These are phyloP conservation scores for Chlamydomonas sp. DNA, from an alignment of 139 green algal genomes.

Conservation along the genomic window DNA sequence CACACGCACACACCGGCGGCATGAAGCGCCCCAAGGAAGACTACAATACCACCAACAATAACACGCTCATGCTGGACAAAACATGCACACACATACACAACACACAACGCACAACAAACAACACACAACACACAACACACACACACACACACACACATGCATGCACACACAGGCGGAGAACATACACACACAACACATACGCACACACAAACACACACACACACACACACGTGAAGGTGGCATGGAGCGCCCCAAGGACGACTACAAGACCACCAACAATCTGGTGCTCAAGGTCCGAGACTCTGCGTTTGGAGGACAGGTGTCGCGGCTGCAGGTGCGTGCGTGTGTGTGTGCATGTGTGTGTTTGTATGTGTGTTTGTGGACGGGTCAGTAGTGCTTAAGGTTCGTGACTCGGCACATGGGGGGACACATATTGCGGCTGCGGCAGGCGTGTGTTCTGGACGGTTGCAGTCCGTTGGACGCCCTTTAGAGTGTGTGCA, in stretches of 20 bases:
- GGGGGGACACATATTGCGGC: neutral
- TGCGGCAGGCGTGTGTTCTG: neutral
- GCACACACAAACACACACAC: too few relatives aligned
- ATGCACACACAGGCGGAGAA: neutral
- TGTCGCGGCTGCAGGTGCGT: slow-evolving; percentile 70
- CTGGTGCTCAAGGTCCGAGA: slow-evolving; percentile 57
- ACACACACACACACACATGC: too few relatives aligned
- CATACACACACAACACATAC: too few relatives aligned
- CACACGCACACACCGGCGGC: slow-evolving; percentile 60
- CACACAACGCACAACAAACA: too few relatives aligned
- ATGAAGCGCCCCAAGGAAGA: slow-evolving; percentile 83
- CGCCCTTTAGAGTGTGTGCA: too few relatives aligned
- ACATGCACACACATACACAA: too few relatives aligned
- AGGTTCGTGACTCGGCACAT: neutral
- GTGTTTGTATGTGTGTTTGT: neutral
- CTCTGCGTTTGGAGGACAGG: slow-evolving; percentile 70
- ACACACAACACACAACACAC: too few relatives aligned
- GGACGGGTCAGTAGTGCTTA: neutral
- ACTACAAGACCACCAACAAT: slow-evolving; percentile 87
- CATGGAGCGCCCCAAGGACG: slow-evolving; percentile 82
- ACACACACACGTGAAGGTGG: slow-evolving; percentile 64
- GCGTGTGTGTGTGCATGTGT: neutral
- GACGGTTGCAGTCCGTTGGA: too few relatives aligned
- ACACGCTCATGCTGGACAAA: slow-evolving; percentile 53
- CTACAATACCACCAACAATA: slow-evolving; percentile 84